Evolutionary conservation across 768 basidiomycete genomes (phyloP), one percentile per base, ranked within the genome.

Genomic region (Suillus lakei): DNA sequence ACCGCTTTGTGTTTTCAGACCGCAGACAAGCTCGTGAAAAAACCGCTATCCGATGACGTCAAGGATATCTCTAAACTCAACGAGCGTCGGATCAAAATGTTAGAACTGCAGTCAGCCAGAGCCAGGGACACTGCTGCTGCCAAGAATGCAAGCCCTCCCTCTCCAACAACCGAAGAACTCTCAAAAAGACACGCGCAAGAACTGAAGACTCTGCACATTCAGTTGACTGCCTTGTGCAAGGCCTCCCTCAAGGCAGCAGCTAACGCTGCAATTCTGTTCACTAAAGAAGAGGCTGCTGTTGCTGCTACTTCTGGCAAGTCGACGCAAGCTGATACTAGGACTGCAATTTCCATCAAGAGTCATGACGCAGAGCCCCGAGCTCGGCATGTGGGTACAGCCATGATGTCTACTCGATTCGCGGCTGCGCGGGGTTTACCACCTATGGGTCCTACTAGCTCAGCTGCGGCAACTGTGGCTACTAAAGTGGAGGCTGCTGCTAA

Each of bases 351-450:
- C 4, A 75, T 87, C 51, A 77, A 76, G 0, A 82, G 84, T 46
- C 81, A 84, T 64, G 81, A 87, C 61, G 80, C 82, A 67, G 78
- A 82, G 32, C 64, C 83, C 4, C 78, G 84, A 72, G 76, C 80
- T 13, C 80, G 78, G 43, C 86, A 86, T 79, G 85, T 3, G 92
- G 91, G n/a, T n/a, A n/a, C n/a, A n/a, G n/a, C n/a, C n/a, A n/a
- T n/a, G n/a, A n/a, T n/a, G n/a, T n/a, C n/a, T n/a, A n/a, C n/a
- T n/a, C n/a, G n/a, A n/a, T n/a, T n/a, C n/a, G n/a, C n/a, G n/a
- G n/a, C n/a, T n/a, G n/a, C n/a, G n/a, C n/a, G n/a, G n/a, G n/a
- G n/a, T n/a, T n/a, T n/a, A n/a, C n/a, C n/a, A n/a, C n/a, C n/a
- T n/a, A n/a, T 3, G 81, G 91, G 53, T 80, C 32, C 32, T 32